These are phyloP conservation scores for Clarkia xantiana DNA, from an alignment of 345 rosid genomes.

Conservation along the genomic window DNA sequence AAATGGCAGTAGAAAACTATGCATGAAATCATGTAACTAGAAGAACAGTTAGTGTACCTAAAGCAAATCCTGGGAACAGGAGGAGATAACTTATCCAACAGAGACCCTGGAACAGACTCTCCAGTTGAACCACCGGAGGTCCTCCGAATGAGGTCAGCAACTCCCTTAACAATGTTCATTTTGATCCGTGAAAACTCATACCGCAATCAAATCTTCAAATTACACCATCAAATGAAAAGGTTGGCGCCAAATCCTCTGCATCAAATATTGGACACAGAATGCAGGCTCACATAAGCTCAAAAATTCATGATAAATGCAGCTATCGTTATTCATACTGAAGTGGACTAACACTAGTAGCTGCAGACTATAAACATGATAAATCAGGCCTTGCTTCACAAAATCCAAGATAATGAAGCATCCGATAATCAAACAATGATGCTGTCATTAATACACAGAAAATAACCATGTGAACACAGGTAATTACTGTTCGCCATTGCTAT, in stretches of 20 bases:
- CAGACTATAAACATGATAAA: no score
- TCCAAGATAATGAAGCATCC: no score
- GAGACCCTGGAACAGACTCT: conserved; percentile 28
- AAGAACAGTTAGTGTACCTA: conserved; percentile 21
- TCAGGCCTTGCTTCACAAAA: no score
- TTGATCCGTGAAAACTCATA: conserved; percentile 10
- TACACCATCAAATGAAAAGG: background rate
- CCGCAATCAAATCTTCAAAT: conserved; percentile 1
- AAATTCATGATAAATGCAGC: background rate
- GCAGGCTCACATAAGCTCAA: background rate
- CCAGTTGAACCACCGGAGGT: conserved; percentile 30
- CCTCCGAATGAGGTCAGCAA: conserved; percentile 65
- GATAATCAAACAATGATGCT: no score
- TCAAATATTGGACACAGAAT: background rate
- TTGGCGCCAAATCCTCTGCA: background rate
- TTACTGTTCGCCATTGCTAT: no score
- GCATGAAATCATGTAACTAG: background rate
- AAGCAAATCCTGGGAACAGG: conserved; percentile 41
- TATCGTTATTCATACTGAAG: no score
- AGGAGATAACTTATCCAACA: conserved; percentile 31
- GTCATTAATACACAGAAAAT: no score
- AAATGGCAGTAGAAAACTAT: background rate
- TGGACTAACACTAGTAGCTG: no score
- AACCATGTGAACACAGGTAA: no score
- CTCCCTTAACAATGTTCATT: conserved; percentile 72